phyloP scores from a whole-genome alignment of 139 green algal species.

The Picochlorum sp. region DNA sequence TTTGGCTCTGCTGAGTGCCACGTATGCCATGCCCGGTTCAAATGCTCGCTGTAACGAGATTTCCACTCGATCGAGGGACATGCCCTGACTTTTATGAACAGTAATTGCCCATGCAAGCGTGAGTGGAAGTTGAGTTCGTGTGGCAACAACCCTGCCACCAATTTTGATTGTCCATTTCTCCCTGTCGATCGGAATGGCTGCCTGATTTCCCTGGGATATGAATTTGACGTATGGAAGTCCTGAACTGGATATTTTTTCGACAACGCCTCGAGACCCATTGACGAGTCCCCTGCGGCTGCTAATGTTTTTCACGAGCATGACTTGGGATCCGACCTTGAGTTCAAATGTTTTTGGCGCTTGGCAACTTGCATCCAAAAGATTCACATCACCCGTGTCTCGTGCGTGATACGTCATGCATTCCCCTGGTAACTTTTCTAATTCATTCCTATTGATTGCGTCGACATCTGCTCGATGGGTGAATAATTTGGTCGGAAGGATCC shows the following conservation, averaged over 20 bases:
- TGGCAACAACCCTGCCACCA: slow-evolving; percentile 14
- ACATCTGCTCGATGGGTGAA: slow-evolving; percentile 43
- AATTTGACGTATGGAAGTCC: slow-evolving; percentile 16
- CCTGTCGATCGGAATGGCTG: slow-evolving; percentile 22
- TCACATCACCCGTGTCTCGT: slow-evolving; percentile 26
- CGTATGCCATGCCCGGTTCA: slow-evolving; percentile 63
- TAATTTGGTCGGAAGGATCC: slow-evolving; percentile 52
- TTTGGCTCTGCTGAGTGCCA: slow-evolving; percentile 50
- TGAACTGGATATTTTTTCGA: slow-evolving; percentile 16
- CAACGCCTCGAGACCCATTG: slow-evolving; percentile 59
- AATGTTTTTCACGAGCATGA: slow-evolving; percentile 48
- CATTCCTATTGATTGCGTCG: slow-evolving; percentile 33
- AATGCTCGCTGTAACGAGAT: slow-evolving; percentile 44
- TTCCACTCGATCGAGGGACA: slow-evolving; percentile 56
- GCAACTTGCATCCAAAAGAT: slow-evolving; percentile 24
- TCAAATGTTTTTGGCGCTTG: slow-evolving; percentile 22
- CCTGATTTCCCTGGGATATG: slow-evolving; percentile 1
- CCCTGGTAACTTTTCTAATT: slow-evolving; percentile 27
- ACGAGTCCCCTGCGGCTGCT: slow-evolving; percentile 36
- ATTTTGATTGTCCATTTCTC: slow-evolving; percentile 29
- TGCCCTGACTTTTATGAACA: slow-evolving; percentile 66
- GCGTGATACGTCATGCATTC: slow-evolving; percentile 19
- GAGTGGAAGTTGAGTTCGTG: slow-evolving; percentile 44
- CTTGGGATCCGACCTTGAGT: slow-evolving; percentile 42
- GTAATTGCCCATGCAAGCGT: slow-evolving; percentile 55